Evolutionary conservation across 352 stramenopile genomes (phyloP), one percentile per base, ranked within the genome.

Genomic region (Pythium guiyangense): DNA sequence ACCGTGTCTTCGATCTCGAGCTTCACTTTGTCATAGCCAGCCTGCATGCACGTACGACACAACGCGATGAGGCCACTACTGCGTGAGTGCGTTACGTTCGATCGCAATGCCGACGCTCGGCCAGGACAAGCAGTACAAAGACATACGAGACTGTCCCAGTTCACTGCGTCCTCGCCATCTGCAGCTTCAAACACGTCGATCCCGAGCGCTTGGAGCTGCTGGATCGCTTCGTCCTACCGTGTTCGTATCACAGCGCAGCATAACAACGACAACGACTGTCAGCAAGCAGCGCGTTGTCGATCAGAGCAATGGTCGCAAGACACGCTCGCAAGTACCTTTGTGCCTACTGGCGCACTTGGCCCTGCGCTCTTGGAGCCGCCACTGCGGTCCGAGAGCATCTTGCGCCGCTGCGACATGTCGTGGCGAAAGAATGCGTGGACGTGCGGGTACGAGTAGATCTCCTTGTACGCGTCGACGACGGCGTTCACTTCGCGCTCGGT

Each of bases 1-100:
- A 98, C 77, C 1, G 92, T 97, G 52, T 98, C 89, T 68, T 97
- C 81, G 49, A 98, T 97, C 57, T 97, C 87, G 37, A 85, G 54
- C 67, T 97, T 97, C 12, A 97, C 85, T 15, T 88, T 77, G 22
- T 94, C 85, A 53, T 97, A 97, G 8, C 90, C 90, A 62, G 88
- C 90, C 77, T 96, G 56, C 15, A 58, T 4, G n/a, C 8, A 25
- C 25, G 5, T 43, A 35, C 12, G 22, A 22, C 22, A 22, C 22
- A 22, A 22, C 22, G 22, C 22, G 22, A 22, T 22, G 22, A 22
- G 22, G 22, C 22, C 22, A 22, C 22, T 22, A 22, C 22, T 22
- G 22, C 22, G 22, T 22, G 22, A 22, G 22, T 22, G 22, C 22
- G 22, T 22, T 22, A 22, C 22, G 22, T 22, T 22, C 22, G 22